Evolutionary conservation across 768 basidiomycete species (phyloP).

Genomic region (Saitozyma sp.): DNA sequence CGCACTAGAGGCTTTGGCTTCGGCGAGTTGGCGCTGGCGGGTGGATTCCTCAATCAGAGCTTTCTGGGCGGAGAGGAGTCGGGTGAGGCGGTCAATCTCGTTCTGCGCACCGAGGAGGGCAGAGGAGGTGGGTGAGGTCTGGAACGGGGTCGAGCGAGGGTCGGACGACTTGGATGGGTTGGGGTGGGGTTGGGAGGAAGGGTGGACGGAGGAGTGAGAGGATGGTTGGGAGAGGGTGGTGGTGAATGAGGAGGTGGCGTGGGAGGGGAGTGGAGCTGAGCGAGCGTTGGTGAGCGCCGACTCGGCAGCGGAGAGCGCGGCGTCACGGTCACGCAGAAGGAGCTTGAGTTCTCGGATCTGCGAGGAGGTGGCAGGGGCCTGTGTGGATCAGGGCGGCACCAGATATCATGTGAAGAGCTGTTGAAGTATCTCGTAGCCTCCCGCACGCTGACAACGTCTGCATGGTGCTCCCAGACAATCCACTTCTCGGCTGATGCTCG

Average conservation of each 20-base stretch:
- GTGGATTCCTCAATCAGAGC: constrained; percentile 9
- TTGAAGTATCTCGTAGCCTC: no score
- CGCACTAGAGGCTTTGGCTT: constrained; percentile 8
- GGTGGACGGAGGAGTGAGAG: constrained; percentile 1
- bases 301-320: constrained; percentile 2
- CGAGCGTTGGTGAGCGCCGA: background rate
- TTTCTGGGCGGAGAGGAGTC: background rate
- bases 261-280: background rate
- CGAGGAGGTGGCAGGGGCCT: background rate
- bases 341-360: constrained; percentile 6
- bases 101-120: no score
- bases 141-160: background rate
- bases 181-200: background rate
- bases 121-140: background rate
- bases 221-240: constrained; percentile 3
- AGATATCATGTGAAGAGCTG: background rate
- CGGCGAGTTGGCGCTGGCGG: background rate
- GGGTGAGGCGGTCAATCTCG: background rate
- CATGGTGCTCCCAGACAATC: no score
- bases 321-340: constrained; percentile 9
- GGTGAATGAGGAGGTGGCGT: background rate
- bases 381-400: background rate
- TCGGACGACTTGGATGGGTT: background rate
- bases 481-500: no score
- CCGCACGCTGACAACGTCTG: no score